Evolutionary conservation across 2,329 filamentous ascomycete genomes (phyloP).

Genomic region (Sarocladium strictum): DNA sequence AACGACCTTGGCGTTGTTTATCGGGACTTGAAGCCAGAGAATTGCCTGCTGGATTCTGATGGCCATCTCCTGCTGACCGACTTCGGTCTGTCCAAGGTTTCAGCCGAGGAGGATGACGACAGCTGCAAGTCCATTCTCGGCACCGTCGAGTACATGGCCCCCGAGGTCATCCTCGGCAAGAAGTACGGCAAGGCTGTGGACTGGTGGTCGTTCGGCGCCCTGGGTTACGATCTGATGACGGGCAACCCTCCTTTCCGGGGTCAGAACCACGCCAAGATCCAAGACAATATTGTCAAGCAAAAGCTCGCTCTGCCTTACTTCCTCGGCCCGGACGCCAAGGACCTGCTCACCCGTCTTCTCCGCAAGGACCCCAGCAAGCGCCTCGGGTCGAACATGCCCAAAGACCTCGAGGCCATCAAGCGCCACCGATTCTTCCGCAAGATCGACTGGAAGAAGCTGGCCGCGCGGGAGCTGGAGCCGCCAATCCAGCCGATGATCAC

Average conservation of each 20-base stretch:
- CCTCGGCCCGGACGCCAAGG: constrained; percentile 85
- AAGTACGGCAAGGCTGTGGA: constrained; percentile 93
- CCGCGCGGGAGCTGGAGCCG: constrained; percentile 73
- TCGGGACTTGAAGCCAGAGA: constrained; percentile 95
- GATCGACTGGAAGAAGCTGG: constrained; percentile 89
- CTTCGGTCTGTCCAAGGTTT: constrained; percentile 94
- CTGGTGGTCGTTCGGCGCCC: constrained; percentile 96
- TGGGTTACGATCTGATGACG: constrained; percentile 89
- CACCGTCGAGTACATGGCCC: constrained; percentile 98
- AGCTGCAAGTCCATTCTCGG: constrained; percentile 83
- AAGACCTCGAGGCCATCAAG: constrained; percentile 81
- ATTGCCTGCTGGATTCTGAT: constrained; percentile 85
- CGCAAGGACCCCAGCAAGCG: constrained; percentile 90
- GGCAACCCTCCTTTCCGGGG: constrained; percentile 87
- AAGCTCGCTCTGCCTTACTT: constrained; percentile 88
- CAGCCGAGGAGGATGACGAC: constrained; percentile 56
- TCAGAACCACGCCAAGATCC: constrained; percentile 88
- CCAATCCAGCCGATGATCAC: constrained; percentile 93
- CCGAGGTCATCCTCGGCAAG: constrained; percentile 82
- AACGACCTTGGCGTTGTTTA: constrained; percentile 90
- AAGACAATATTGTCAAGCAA: constrained; percentile 91
- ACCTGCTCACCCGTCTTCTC: constrained; percentile 81
- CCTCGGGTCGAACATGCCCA: constrained; percentile 80
- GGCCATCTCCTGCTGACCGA: constrained; percentile 93
- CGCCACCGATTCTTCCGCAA: constrained; percentile 94